Base-by-base conservation (phyloP, 164 flowering plant species). In the Piper longum region DNA sequence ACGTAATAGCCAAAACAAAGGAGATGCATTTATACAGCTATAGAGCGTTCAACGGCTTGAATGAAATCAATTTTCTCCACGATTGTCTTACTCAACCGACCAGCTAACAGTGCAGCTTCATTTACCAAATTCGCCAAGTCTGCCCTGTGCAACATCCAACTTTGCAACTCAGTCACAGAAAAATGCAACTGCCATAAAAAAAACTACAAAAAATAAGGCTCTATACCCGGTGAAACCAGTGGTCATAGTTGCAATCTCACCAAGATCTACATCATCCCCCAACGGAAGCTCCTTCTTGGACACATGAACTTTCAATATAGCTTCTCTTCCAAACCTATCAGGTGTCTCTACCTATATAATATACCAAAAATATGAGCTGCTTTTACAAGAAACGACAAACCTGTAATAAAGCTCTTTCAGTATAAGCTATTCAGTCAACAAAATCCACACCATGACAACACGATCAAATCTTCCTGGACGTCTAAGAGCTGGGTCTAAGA, bases 401-500 rank as follows among this genome's bases (percentile, higher is more conserved):
- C 1, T 13, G 26, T 41, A 57, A 57, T 0, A 26, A 57, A 57
- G 36, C 4, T 57, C 9, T 16, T 11, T 12, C 17, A 57, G 19
- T 55, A 62, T 54, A 14, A 39, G 56, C 43, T 62, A 44, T 48
- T 9, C 42, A 26, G 48, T 62, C 52, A 41, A 16, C 11, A 74
- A 51, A 69, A 52, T 44, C 81, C 83, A 71, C 42, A 93, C 97
- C 91, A 70, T 79, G 66, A 93, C 96, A 17, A 90, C 93, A 64
- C 99, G 92, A 78, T 93, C 99, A 81, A 93, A 93, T 84, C 99
- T 86, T 69, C 99, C 99, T 26, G 99, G 99, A 52, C 99, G 86
- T 13, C 96, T 87, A 64, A 93, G 93, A 62, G 99, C 99, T 67
- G 97, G 97, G 62, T 93, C 99, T 65, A 93, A 77, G 56, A 93